Conservation (phyloP, 2,329 filamentous ascomycete genomes). For the Fonsecaea multimorphosa region DNA sequence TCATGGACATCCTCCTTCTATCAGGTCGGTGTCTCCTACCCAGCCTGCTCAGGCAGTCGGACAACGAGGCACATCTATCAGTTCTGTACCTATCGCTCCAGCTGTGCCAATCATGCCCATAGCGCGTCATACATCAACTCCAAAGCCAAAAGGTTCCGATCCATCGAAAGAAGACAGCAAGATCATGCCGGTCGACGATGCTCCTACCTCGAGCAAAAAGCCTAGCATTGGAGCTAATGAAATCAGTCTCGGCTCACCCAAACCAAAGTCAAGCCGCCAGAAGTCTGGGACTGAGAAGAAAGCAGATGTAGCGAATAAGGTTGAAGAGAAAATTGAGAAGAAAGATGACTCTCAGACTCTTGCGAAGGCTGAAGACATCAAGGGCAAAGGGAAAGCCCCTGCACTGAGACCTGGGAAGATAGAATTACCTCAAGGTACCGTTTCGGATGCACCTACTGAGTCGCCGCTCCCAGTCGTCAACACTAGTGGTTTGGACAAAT, state of each 20-base stretch:
- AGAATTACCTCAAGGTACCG: slow-evolving; percentile 17
- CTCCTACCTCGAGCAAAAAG: slow-evolving; percentile 7
- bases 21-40: slow-evolving; percentile 26
- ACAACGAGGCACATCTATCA: slow-evolving; percentile 48
- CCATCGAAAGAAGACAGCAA: slow-evolving; percentile 18
- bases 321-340: slow-evolving; percentile 13
- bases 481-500: slow-evolving; percentile 12
- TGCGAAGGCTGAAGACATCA: slow-evolving; percentile 35
- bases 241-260: slow-evolving; percentile 51
- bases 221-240: slow-evolving; percentile 42
- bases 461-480: not conserved
- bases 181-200: slow-evolving; percentile 7
- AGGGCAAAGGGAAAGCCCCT: slow-evolving; percentile 39
- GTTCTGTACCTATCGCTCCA: slow-evolving; percentile 43
- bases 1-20: slow-evolving; percentile 58
- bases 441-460: slow-evolving; percentile 4
- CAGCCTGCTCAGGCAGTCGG: slow-evolving; percentile 52
- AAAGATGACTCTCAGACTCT: slow-evolving; percentile 9
- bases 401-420: slow-evolving; percentile 26
- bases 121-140: slow-evolving; percentile 30
- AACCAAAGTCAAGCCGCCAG: slow-evolving; percentile 35
- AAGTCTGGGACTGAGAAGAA: slow-evolving; percentile 19
- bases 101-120: slow-evolving; percentile 44
- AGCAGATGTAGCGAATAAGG: not conserved
- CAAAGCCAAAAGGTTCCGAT: slow-evolving; percentile 39